Conservation (phyloP, 768 basidiomycete species). For the Boletus fagicola region DNA sequence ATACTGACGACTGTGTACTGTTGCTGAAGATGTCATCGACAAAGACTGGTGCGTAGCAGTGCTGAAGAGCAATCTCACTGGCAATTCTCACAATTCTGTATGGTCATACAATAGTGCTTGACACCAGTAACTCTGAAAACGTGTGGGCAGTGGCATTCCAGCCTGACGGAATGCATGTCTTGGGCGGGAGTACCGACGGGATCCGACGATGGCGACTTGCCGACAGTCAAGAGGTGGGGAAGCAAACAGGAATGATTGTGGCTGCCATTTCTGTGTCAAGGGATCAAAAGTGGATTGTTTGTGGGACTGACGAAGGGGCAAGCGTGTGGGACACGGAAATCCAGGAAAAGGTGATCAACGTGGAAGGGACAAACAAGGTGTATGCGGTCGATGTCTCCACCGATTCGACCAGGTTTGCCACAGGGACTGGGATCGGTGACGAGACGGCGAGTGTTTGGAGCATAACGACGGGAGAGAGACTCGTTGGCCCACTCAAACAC, state of each 20-base stretch:
- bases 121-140: neutral
- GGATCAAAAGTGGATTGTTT: neutral
- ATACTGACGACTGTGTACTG: neutral
- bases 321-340: neutral
- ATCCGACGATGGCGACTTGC: neutral
- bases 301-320: neutral
- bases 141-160: neutral
- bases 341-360: neutral
- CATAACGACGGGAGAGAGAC: too few relatives aligned
- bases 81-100: neutral
- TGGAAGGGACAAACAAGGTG: fast-evolving
- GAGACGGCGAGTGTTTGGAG: too few relatives aligned
- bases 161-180: neutral
- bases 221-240: neutral
- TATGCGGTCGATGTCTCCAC: neutral
- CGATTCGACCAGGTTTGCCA: neutral
- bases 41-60: neutral
- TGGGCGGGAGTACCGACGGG: neutral
- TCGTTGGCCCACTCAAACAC: too few relatives aligned
- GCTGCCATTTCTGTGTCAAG: neutral
- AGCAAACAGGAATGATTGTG: neutral
- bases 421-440: too few relatives aligned
- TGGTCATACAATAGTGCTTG: neutral
- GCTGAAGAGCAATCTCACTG: too few relatives aligned
- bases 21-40: neutral